Evolutionary conservation across 495 filamentous ascomycete species (phyloP).

Genomic region (Aeminium ludgeri): DNA sequence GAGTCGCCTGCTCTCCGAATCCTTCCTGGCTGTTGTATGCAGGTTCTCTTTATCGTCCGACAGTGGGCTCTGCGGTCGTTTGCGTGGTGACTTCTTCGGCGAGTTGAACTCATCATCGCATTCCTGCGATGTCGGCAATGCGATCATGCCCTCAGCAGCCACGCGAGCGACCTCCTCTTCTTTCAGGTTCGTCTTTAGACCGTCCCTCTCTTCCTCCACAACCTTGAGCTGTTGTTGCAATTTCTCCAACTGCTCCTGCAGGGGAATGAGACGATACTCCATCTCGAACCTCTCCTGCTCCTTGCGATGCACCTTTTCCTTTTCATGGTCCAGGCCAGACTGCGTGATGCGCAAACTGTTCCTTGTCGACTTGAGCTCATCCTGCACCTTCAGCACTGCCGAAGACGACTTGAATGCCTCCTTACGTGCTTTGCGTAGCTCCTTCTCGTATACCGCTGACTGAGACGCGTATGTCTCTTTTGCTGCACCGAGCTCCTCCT

Average conservation of each 20-base stretch:
- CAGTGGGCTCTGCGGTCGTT: conserved; percentile 10
- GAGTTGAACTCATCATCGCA: conserved; percentile 25
- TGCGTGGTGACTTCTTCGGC: conserved; percentile 22
- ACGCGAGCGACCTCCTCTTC: conserved; percentile 43
- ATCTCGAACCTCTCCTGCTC: conserved; percentile 68
- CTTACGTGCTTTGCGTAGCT: conserved; percentile 63
- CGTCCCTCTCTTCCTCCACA: conserved; percentile 55
- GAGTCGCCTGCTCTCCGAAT: conserved; percentile 35
- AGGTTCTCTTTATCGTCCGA: conserved; percentile 28
- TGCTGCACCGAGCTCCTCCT: conserved; percentile 58
- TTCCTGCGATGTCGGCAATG: conserved; percentile 32
- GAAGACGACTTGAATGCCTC: conserved; percentile 74
- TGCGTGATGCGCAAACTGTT: conserved; percentile 35
- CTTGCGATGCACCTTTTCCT: conserved; percentile 27
- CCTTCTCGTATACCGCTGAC: conserved; percentile 64
- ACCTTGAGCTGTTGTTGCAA: conserved; percentile 44
- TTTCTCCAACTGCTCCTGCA: conserved; percentile 57
- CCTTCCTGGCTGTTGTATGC: conserved; percentile 11
- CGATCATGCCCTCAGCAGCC: conserved; percentile 45
- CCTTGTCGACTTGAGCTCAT: conserved; percentile 58
- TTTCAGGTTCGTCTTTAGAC: conserved; percentile 43
- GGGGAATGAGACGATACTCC: conserved; percentile 50
- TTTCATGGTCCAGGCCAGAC: conserved; percentile 36
- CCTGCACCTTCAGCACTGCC: conserved; percentile 56
- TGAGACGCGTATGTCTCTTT: conserved; percentile 65